Evolutionary conservation across 2,329 filamentous ascomycete genomes (phyloP), one percentile per base, ranked within the genome.

Genomic region (Fusarium nisikadoi): DNA sequence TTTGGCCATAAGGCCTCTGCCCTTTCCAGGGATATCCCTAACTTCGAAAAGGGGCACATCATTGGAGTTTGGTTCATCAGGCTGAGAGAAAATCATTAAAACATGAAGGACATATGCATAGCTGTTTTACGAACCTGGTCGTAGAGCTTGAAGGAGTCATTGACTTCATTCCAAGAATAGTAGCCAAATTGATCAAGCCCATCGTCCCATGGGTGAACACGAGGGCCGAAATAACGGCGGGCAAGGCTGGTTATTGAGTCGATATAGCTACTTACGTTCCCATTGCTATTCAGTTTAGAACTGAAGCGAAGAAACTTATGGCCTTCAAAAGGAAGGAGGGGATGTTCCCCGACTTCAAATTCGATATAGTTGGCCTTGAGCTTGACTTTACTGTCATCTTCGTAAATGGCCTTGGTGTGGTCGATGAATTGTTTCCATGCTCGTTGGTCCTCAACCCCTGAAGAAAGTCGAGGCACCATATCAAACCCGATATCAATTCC

Each of bases 181-280:
- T 50, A 25, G n/a, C 20, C 20, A 8, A 14, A 12, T 31, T 23
- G 19, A 12, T n/a, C 16, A 12, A 6, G 3, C 12, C 9, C 1
- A 13, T 33, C 16, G 16, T n/a, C 7, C 29, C 46, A 49, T 23
- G 2, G 5, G 10, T 20, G 20, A 49, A 33, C 11, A 33, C 46
- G 46, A 17, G n/a, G 17, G 17, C 29, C 46, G n/a, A 49, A 49
- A 5, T 23, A 23, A 2, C 17, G 6, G 16, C 14, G 1, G 19
- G 20, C 29, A 33, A 49, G 31, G 23, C 8, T 10, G 6, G 1
- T 4, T 9, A 46, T 7, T 20, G 25, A 0, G 43, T 8, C 5
- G 27, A 47, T 29, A 20, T 6, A 17, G 20, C 0, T 0, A 4
- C 29, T 27, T 10, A 16, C 9, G 1, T 0, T 12, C 42, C 1